Percentiles rank a stretch among this genome's conserved stretches.
These are phyloP conservation scores for Sedum album DNA, from an alignment of 164 flowering plant species.

Conservation along the genomic window DNA sequence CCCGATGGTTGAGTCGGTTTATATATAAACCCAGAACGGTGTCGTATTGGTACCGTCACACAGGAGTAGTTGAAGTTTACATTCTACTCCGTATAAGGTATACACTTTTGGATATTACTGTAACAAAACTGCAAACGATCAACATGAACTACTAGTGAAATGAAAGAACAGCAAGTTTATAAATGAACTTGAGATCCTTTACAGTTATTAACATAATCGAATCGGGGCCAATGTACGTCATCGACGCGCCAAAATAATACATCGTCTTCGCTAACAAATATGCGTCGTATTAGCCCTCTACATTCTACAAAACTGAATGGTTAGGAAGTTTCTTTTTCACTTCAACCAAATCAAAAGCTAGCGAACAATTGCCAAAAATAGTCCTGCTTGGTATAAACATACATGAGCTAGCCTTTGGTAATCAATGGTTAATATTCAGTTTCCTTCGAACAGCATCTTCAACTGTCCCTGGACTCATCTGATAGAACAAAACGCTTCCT, in stretches of 20 bases:
- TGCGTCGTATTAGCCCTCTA: not conserved
- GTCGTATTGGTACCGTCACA: too few relatives aligned
- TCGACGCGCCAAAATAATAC: not conserved
- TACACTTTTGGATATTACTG: too few relatives aligned
- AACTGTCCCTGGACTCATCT: not conserved
- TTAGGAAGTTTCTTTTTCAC: not conserved
- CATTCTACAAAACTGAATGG: constrained; percentile 4
- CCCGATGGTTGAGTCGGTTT: not conserved
- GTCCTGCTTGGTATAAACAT: not conserved
- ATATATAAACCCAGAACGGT: too few relatives aligned
- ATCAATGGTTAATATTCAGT: not conserved
- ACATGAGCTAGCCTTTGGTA: not conserved
- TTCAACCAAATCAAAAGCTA: not conserved
- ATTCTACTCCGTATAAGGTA: too few relatives aligned
- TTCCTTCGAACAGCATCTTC: not conserved
- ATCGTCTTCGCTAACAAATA: not conserved
- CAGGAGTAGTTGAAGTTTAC: too few relatives aligned
- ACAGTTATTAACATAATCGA: not conserved
- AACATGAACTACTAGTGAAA: too few relatives aligned
- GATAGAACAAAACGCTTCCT: not conserved
- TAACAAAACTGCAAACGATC: too few relatives aligned
- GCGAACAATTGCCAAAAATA: not conserved
- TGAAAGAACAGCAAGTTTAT: not conserved
- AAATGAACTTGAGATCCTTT: too few relatives aligned
- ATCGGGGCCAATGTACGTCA: not conserved